A percentile compares a stretch with the other conserved stretches of the same genome.
Evolutionary conservation across 1,284 basidiomycete genomes (phyloP).

Genomic region (Austropuccinia psidii): DNA sequence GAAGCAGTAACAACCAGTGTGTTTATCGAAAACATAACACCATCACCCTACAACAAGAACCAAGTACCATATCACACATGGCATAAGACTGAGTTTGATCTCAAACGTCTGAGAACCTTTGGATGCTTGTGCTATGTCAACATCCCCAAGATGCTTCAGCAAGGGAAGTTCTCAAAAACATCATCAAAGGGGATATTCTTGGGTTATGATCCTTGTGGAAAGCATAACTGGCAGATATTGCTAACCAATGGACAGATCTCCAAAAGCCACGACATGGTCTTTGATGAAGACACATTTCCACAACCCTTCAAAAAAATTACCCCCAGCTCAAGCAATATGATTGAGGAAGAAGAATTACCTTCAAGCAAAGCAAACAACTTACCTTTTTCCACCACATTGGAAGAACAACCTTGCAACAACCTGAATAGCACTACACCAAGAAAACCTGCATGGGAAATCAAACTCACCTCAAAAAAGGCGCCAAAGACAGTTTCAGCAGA

Average conservation of each 20-base stretch:
- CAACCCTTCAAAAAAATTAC: neutral
- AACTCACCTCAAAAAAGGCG: too few species aligned
- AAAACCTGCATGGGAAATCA: too few species aligned
- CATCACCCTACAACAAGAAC: neutral
- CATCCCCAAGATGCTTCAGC: neutral
- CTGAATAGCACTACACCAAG: too few species aligned
- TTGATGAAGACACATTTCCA: neutral
- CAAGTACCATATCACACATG: neutral
- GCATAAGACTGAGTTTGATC: neutral
- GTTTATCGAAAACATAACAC: slow-evolving; percentile 11
- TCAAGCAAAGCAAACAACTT: too few species aligned
- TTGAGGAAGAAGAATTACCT: too few species aligned
- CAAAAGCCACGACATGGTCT: neutral
- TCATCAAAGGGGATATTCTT: neutral
- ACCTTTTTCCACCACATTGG: too few species aligned
- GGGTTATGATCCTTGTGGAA: neutral
- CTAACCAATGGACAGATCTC: neutral
- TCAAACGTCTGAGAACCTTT: neutral
- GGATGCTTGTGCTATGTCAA: neutral
- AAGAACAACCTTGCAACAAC: too few species aligned
- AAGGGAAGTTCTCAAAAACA: neutral
- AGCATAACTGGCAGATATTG: neutral
- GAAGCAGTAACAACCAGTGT: neutral
- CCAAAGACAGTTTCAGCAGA: too few species aligned
- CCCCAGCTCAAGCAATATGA: too few species aligned